Evolutionary conservation across 768 basidiomycete species (phyloP), one percentile per base, ranked within the genome.

Genomic region (Kwoniella heveanensis): DNA sequence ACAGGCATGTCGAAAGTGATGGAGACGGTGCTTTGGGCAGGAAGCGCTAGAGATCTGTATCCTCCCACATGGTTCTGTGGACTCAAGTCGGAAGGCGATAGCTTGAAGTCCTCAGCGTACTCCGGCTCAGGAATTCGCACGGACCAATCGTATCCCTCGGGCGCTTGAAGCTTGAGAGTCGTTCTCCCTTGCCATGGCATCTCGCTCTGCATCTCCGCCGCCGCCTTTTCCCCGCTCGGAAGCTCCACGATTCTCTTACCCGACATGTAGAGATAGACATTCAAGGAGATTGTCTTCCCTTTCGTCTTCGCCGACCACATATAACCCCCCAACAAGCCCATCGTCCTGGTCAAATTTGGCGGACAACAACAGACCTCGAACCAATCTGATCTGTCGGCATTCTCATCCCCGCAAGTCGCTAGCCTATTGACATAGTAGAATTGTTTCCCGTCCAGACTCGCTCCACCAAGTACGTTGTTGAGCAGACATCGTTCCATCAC

Each of bases 351-450:
- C 25, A 70, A 39, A 49, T 73, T 73, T 8, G 69, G 69, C 13
- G 72, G 72, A 57, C 72, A 73, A 29, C 72, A 73, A 62, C 72
- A 73, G 29, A 70, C 69, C 70, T 36, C 66, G 52, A 71, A 74
- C 72, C 72, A 74, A 30, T 71, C 70, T 2, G 36, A 49, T 49
- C 72, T 57, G 27, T 39, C 56, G 19, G 65, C 68, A 15, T 29
- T 54, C 68, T 74, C 70, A 57, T 70, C 54, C 1, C 68, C 70
- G 13, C 37, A 65, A 22, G 70, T 71, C 13, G 72, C 70, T 12
- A 54, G 53, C 54, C 66, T 71, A 56, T 74, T 74, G n/a, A 62
- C 70, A 39, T 74, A 74, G 37, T 53, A 60, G 54, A 74, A 74
- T 32, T 61, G 55, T 52, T 69, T 61, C 7, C 70, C 72, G 26